A percentile compares a stretch with the other conserved stretches of the same genome.
phyloP scores from a whole-genome alignment of 306 rosid species.

The Ceratonia siliqua region DNA sequence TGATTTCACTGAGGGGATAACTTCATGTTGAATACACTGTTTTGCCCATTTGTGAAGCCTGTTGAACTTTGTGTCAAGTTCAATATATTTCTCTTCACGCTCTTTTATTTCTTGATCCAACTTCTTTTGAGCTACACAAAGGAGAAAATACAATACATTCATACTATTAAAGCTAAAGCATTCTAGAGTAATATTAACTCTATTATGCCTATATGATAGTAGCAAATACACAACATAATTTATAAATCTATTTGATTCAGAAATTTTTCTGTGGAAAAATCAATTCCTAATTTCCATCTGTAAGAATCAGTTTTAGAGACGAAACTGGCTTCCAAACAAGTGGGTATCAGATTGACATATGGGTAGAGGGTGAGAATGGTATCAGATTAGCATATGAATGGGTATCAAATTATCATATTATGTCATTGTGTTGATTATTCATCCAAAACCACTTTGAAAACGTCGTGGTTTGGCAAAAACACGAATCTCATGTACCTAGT shows the following conservation, averaged over 20 bases:
- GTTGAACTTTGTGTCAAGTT: slow-evolving; percentile 83
- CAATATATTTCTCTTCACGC: slow-evolving; percentile 89
- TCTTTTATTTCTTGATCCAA: slow-evolving; percentile 83
- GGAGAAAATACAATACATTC: slow-evolving; percentile 34
- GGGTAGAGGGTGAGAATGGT: too few species aligned
- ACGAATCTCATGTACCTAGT: neutral
- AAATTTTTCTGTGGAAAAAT: slow-evolving; percentile 10
- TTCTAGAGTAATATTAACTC: slow-evolving; percentile 8
- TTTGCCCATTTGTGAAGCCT: slow-evolving; percentile 98
- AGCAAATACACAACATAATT: slow-evolving; percentile 1
- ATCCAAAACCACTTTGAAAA: neutral
- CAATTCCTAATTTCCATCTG: slow-evolving; percentile 8
- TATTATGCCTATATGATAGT: slow-evolving; percentile 8
- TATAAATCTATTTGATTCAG: slow-evolving; percentile 17
- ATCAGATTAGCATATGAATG: too few species aligned
- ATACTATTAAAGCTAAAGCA: slow-evolving; percentile 36
- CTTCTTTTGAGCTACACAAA: slow-evolving; percentile 68
- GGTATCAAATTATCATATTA: too few species aligned
- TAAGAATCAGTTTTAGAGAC: slow-evolving; percentile 28
- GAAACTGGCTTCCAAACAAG: slow-evolving; percentile 13
- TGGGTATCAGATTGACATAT: too few species aligned
- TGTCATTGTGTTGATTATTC: too few species aligned
- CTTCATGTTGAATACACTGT: slow-evolving; percentile 97
- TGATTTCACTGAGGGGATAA: too few species aligned
- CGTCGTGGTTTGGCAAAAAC: neutral